These are phyloP conservation scores for Areca catechu DNA, from an alignment of 176 grass and related monocot genomes.

Conservation along the genomic window DNA sequence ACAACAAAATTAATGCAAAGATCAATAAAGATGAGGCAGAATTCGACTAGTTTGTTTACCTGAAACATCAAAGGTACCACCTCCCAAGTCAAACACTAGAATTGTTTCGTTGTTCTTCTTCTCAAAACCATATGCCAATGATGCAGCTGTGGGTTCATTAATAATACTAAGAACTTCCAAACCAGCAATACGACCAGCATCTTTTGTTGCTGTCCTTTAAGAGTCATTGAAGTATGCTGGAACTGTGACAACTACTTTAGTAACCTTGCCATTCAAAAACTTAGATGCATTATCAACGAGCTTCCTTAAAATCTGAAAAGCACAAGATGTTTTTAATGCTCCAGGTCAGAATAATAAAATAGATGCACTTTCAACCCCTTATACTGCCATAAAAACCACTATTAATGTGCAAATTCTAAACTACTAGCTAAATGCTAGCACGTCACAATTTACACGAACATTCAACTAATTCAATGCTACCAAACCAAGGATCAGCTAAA, in stretches of 20 bases:
- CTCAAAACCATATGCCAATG: slow-evolving; percentile 93
- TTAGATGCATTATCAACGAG: slow-evolving; percentile 94
- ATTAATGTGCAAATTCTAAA: background rate
- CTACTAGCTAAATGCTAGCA: no score
- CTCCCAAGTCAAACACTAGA: slow-evolving; percentile 92
- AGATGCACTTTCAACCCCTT: background rate
- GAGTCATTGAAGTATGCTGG: slow-evolving; percentile 99
- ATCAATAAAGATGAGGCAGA: slow-evolving; percentile 4
- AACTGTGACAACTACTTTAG: slow-evolving; percentile 98
- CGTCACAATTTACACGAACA: no score
- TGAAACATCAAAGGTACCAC: slow-evolving; percentile 98
- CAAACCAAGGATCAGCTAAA: no score
- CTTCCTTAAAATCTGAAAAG: slow-evolving; percentile 74
- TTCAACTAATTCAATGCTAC: no score
- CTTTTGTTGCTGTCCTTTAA: slow-evolving; percentile 95
- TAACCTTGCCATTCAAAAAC: slow-evolving; percentile 96
- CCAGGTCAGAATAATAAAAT: background rate
- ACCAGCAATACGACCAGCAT: slow-evolving; percentile 97
- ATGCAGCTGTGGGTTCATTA: slow-evolving; percentile 98
- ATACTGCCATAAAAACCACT: no score
- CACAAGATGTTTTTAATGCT: slow-evolving; percentile 1
- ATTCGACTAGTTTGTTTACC: slow-evolving; percentile 29
- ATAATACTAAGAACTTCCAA: slow-evolving; percentile 98
- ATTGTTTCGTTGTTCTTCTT: slow-evolving; percentile 99
- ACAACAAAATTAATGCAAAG: slow-evolving; percentile 2